A percentile compares a stretch with the other conserved stretches of the same genome.
Evolutionary conservation across 148 eudicot species (phyloP).

Genomic region (Fagopyrum homotropicum): DNA sequence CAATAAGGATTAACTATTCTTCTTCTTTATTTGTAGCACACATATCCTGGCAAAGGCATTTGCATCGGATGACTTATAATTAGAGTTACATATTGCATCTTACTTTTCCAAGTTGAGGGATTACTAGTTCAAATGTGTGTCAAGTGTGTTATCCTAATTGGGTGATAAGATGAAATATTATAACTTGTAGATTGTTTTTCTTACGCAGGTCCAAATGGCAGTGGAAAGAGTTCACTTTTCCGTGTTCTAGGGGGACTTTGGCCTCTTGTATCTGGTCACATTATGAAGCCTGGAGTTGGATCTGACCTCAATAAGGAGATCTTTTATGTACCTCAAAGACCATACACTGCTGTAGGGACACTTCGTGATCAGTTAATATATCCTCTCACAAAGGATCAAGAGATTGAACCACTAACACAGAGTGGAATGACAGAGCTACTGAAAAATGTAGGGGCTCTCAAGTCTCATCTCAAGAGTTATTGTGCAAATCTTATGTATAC

Average conservation of each 20-base stretch:
- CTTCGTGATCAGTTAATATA: conserved; percentile 96
- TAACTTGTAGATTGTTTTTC: background rate
- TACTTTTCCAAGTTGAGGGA: background rate
- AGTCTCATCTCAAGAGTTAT: background rate
- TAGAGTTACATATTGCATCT: background rate
- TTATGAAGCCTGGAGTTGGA: conserved; percentile 96
- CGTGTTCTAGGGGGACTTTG: conserved; percentile 97
- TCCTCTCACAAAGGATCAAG: conserved; percentile 85
- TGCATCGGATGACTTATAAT: background rate
- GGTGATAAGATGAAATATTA: background rate
- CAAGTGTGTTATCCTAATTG: background rate
- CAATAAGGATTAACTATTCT: too few species aligned
- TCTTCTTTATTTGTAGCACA: too few species aligned
- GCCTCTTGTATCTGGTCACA: conserved; percentile 94
- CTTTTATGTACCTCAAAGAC: conserved; percentile 93
- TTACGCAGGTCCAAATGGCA: conserved; percentile 85
- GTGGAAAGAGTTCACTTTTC: conserved; percentile 97
- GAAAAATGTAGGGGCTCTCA: conserved; percentile 60
- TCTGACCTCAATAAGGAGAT: conserved; percentile 96
- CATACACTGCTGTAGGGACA: conserved; percentile 97
- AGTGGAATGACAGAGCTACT: conserved; percentile 79
- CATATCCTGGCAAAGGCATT: too few species aligned
- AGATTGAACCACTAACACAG: conserved; percentile 62
- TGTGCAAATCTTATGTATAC: background rate
- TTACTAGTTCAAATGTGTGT: background rate